Base-by-base conservation (phyloP, 2,329 filamentous ascomycete species). In the Phaeophleospora eucalypticola region DNA sequence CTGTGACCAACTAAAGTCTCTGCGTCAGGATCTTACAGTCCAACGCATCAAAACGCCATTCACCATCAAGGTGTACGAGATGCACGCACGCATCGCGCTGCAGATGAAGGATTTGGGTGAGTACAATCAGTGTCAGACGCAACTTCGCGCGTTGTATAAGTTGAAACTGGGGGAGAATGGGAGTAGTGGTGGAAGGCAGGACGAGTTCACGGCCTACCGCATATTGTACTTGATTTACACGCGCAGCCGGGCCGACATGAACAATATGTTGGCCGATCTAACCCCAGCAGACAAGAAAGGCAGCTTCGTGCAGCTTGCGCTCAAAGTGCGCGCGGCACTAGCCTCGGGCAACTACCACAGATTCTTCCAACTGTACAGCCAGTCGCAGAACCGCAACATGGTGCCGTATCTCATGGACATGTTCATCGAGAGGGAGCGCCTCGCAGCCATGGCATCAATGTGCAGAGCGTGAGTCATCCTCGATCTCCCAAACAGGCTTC, bases 81-180 rank as follows among this genome's bases (percentile, higher is more conserved):
- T 91, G 52, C 93, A 98, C 72, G 93, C 91, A 55, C 85, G 93
- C 51, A 97, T 98, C 72, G 93, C 93, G 58, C 78, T 98, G 71
- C 91, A 98, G 72, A 96, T 94, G 80, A 89, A 87, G 73, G 93
- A 98, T 77, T 82, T 97, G 76, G 91, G 93, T 98, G 93, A 98
- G 93, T 98, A 98, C 93, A 98, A 98, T 77, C 93, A 98, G 80
- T 98, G 93, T 72, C 93, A 98, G 77, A 97, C 93, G 64, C 93
- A 98, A 75, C 78, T 98, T 66, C 88, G 89, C 70, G 89, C 86
- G 57, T 76, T 98, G 63, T 97, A 98, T 72, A 81, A 82, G 68
- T 81, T 88, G 73, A 86, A 87, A 58, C 75, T 95, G 67, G 88
- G 88, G 65, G 93, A 90, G 63, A 89, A 90, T 71, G 55, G 55